Conservation (phyloP, 2,329 filamentous ascomycete genomes). For the Colletotrichum falcatum region DNA sequence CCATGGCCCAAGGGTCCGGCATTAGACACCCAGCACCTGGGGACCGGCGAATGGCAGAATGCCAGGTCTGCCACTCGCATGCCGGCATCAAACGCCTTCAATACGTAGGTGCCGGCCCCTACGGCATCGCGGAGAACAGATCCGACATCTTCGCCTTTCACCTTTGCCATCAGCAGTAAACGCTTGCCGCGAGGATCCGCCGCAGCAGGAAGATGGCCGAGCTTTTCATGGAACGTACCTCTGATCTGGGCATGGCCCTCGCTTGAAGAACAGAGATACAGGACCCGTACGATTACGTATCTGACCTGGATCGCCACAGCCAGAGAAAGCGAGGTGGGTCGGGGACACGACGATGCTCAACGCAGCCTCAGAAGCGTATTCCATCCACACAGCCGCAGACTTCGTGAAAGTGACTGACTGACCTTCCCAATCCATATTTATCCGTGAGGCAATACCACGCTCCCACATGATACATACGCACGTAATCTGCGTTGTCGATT, state of each 20-base stretch:
- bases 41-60: not conserved
- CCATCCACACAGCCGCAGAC: conserved; percentile 14
- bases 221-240: not conserved
- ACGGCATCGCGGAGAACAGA: not conserved
- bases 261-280: not conserved
- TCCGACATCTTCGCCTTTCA: not conserved
- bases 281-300: not conserved
- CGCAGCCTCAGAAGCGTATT: not conserved
- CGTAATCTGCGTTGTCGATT: not conserved
- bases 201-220: not conserved
- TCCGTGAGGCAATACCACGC: not conserved
- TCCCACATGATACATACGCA: not conserved
- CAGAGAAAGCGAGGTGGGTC: conserved; percentile 4
- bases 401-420: not conserved
- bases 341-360: conserved; percentile 3
- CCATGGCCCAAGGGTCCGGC: not conserved
- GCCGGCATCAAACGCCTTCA: conserved; percentile 23
- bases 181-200: conserved; percentile 1
- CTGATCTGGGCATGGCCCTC: conserved; percentile 9
- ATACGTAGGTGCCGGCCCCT: not conserved
- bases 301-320: conserved; percentile 2
- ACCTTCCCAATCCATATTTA: not conserved
- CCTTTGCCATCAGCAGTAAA: conserved; percentile 26
- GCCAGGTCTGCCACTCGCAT: not conserved
- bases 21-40: not conserved